These are phyloP conservation scores for Petunia hybrid DNA, from an alignment of 305 asterid species.

Conservation along the genomic window DNA sequence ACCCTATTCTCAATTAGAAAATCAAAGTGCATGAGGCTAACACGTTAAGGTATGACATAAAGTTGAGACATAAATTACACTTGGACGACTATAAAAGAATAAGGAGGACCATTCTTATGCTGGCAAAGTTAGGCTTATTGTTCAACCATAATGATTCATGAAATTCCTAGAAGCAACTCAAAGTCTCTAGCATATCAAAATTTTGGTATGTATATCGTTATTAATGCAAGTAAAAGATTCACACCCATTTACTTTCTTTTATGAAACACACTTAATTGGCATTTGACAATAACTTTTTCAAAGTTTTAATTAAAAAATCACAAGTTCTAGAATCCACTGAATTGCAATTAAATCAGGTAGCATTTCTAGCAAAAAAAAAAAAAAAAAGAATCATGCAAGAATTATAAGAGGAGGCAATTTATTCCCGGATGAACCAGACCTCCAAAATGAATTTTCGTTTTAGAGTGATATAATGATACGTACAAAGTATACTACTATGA, in stretches of 20 bases:
- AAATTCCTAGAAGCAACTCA: neutral
- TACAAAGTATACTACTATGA: too few relatives aligned
- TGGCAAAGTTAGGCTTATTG: constrained; percentile 18
- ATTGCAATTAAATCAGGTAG: neutral
- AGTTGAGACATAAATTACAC: neutral
- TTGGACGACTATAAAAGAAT: neutral
- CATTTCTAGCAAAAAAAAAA: neutral
- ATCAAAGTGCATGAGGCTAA: neutral
- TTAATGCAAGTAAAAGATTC: neutral
- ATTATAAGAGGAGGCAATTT: neutral
- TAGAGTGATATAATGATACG: too few relatives aligned
- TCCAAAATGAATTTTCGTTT: too few relatives aligned
- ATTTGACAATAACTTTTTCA: too few relatives aligned
- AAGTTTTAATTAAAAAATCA: too few relatives aligned
- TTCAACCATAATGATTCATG: constrained; percentile 19
- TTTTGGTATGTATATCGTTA: neutral
- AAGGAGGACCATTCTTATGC: neutral
- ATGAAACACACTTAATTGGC: neutral
- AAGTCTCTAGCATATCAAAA: too few relatives aligned
- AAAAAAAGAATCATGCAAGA: too few relatives aligned
- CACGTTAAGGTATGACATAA: constrained; percentile 10
- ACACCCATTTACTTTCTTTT: neutral
- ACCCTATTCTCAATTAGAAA: neutral
- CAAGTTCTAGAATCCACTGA: neutral
- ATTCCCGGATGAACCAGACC: neutral